Conservation (phyloP, 2,329 filamentous ascomycete species). For the Penicillium sp. region DNA sequence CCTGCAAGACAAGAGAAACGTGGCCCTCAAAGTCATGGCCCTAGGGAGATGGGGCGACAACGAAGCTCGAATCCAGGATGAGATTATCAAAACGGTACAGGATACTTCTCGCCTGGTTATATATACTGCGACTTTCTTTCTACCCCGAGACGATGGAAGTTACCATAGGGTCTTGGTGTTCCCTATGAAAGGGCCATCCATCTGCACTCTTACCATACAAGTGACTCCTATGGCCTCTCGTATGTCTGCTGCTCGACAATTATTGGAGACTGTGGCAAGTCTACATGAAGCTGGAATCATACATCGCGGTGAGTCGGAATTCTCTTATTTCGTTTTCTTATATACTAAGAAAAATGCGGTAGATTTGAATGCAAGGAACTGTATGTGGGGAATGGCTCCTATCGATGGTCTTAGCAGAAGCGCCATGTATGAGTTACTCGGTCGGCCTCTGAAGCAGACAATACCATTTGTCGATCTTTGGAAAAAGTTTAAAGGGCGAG, state of each 20-base stretch:
- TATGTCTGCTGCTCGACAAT: constrained; percentile 30
- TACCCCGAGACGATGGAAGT: constrained; percentile 9
- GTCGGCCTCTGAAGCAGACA: constrained; percentile 24
- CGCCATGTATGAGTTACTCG: constrained; percentile 28
- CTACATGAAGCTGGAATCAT: constrained; percentile 29
- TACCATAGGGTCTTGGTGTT: constrained; percentile 24
- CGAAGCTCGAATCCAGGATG: constrained; percentile 22
- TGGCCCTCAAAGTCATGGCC: constrained; percentile 27
- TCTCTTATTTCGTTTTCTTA: neutral
- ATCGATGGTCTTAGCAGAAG: constrained; percentile 21
- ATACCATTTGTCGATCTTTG: constrained; percentile 26
- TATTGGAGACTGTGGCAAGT: constrained; percentile 24
- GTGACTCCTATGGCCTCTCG: constrained; percentile 20
- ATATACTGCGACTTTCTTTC: constrained; percentile 20
- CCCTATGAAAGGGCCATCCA: constrained; percentile 22
- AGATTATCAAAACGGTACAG: constrained; percentile 18
- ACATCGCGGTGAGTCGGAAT: constrained; percentile 24
- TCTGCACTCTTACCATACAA: constrained; percentile 9
- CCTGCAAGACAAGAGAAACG: constrained; percentile 17
- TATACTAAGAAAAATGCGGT: constrained; percentile 12
- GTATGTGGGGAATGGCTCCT: constrained; percentile 29
- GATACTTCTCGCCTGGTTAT: constrained; percentile 22
- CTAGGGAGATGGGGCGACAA: constrained; percentile 17
- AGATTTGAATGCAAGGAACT: constrained; percentile 30
- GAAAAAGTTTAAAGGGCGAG: constrained; percentile 28